A percentile compares a stretch with the other conserved stretches of the same genome.
Evolutionary conservation across 257 asterid species (phyloP).

Genomic region (Nemophila menziesii): DNA sequence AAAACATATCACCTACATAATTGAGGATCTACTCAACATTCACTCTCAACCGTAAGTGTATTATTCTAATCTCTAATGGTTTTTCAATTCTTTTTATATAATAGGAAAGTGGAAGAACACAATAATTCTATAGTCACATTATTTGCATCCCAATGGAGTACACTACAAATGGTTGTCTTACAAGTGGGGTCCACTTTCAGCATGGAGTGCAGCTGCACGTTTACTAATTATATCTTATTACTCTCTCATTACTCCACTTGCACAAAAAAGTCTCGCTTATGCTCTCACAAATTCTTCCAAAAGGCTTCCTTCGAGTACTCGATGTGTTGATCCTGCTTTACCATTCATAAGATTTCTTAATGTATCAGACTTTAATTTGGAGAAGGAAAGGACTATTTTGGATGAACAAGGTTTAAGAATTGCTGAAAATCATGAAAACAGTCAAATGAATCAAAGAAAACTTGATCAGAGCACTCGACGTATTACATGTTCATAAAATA

Average conservation of each 20-base stretch:
- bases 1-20: constrained; percentile 94
- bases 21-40: constrained; percentile 57
- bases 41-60: too few species aligned
- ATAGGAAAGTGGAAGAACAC: too few species aligned
- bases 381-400: too few species aligned
- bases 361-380: too few species aligned
- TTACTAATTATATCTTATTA: constrained; percentile 81
- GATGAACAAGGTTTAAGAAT: too few species aligned
- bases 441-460: too few species aligned
- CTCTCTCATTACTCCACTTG: constrained; percentile 93
- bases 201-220: constrained; percentile 99
- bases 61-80: too few species aligned
- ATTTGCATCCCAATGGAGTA: constrained; percentile 96
- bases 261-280: constrained; percentile 85
- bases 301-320: too few species aligned
- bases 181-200: constrained; percentile 97
- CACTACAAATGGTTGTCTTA: constrained; percentile 95
- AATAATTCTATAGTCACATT: constrained; percentile 69
- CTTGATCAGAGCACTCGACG: too few species aligned
- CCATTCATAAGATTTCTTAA: constrained; percentile 85
- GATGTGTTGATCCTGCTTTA: constrained; percentile 89
- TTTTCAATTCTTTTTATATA: too few species aligned
- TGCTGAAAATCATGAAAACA: too few species aligned
- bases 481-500: too few species aligned
- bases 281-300: constrained; percentile 84